phyloP scores from a whole-genome alignment of 176 grass and related monocot species.

The Rhynchospora breviuscula region DNA sequence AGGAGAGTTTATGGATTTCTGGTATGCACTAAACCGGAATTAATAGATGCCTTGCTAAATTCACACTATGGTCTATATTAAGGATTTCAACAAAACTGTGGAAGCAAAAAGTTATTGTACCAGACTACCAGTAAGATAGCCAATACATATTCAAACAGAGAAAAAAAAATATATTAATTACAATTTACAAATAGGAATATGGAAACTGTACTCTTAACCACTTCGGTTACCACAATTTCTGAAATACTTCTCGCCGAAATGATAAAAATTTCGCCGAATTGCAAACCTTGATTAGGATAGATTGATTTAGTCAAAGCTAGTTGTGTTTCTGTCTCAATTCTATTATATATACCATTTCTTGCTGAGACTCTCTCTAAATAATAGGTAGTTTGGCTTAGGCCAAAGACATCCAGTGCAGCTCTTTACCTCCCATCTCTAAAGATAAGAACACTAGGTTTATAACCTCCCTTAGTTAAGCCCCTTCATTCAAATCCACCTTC shows the following conservation, averaged over 20 bases:
- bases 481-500: slow-evolving; percentile 1
- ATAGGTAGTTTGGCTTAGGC: background rate
- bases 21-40: background rate
- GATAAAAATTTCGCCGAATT: background rate
- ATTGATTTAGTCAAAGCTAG: slow-evolving; percentile 1
- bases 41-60: background rate
- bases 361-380: background rate
- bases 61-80: background rate
- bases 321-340: background rate
- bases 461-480: background rate
- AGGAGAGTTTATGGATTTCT: background rate
- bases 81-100: background rate
- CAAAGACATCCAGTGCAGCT: background rate
- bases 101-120: background rate
- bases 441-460: too few relatives aligned
- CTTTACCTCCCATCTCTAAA: background rate
- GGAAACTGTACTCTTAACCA: background rate
- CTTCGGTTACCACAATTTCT: background rate
- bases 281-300: background rate
- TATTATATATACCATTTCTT: background rate
- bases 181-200: background rate
- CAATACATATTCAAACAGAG: background rate
- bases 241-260: background rate
- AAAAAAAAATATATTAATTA: background rate
- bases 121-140: background rate